Percentiles rank a stretch among this genome's conserved stretches.
phyloP scores from a whole-genome alignment of 2,329 filamentous ascomycete genomes.

The Paraphoma chrysanthemicola region DNA sequence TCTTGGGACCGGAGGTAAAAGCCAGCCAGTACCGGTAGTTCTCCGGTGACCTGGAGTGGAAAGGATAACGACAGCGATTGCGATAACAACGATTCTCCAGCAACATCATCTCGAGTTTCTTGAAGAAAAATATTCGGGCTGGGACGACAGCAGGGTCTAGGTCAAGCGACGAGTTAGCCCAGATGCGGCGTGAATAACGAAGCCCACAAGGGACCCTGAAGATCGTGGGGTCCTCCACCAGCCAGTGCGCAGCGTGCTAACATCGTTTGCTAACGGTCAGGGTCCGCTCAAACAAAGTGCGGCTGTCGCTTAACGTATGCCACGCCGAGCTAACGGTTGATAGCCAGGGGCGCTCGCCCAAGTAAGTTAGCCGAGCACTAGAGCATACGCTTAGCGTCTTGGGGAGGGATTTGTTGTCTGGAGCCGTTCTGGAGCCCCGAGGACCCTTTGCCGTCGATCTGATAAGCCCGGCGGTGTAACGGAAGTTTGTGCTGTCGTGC shows the following conservation, averaged over 20 bases:
- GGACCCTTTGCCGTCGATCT: not conserved
- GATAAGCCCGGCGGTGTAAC: not conserved
- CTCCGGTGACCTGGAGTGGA: not conserved
- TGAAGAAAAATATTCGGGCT: not conserved
- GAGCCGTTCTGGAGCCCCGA: not conserved
- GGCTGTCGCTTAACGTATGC: conserved; percentile 3
- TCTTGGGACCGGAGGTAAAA: not conserved
- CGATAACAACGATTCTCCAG: not conserved
- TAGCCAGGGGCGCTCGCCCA: not conserved
- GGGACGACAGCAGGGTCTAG: not conserved
- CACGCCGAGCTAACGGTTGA: conserved; percentile 2
- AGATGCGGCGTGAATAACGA: not conserved
- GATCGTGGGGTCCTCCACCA: not conserved
- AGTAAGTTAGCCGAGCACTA: not conserved
- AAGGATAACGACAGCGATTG: not conserved
- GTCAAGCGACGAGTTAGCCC: not conserved
- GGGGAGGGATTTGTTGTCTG: not conserved
- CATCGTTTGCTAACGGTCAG: conserved; percentile 1
- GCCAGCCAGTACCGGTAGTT: not conserved
- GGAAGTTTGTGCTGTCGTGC: not conserved
- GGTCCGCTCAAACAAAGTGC: conserved; percentile 1
- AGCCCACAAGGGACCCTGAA: not conserved
- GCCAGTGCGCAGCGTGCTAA: not conserved
- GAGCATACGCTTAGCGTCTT: conserved; percentile 2
- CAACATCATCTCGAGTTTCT: not conserved